Evolutionary conservation across 768 basidiomycete genomes (phyloP).

Genomic region (Russula sp.): DNA sequence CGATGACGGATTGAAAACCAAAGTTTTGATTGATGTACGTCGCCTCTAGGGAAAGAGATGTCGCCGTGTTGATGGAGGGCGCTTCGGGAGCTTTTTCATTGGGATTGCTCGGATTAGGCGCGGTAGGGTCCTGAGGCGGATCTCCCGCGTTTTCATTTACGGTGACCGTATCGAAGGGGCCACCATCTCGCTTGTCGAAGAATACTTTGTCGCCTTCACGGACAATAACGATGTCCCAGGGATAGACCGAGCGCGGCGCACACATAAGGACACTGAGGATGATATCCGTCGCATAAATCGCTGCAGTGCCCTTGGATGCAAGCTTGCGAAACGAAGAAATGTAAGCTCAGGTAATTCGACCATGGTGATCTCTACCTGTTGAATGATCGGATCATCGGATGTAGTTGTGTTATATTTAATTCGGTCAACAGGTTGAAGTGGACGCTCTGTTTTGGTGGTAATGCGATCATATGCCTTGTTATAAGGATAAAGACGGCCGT

Average conservation of each 20-base stretch:
- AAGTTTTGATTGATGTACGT: slow-evolving; percentile 99
- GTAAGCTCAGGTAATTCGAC: slow-evolving; percentile 22
- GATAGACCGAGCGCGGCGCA: slow-evolving; percentile 90
- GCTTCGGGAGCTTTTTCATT: slow-evolving; percentile 68
- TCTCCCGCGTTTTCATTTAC: slow-evolving; percentile 99
- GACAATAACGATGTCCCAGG: slow-evolving; percentile 97
- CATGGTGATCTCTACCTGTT: slow-evolving; percentile 53
- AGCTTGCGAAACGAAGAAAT: slow-evolving; percentile 46
- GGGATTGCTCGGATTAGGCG: slow-evolving; percentile 76
- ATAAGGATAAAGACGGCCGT: slow-evolving; percentile 89
- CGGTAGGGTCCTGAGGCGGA: slow-evolving; percentile 79
- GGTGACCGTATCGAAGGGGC: slow-evolving; percentile 94
- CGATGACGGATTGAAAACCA: slow-evolving; percentile 89
- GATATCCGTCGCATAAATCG: slow-evolving; percentile 90
- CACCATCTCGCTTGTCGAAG: slow-evolving; percentile 97
- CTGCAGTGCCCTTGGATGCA: slow-evolving; percentile 74
- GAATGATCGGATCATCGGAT: slow-evolving; percentile 96
- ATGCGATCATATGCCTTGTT: slow-evolving; percentile 95
- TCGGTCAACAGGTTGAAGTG: slow-evolving; percentile 88
- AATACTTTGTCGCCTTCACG: slow-evolving; percentile 91
- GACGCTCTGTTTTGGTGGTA: slow-evolving; percentile 87
- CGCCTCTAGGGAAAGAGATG: slow-evolving; percentile 91
- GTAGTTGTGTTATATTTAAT: slow-evolving; percentile 98
- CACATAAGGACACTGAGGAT: slow-evolving; percentile 97
- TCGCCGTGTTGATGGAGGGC: slow-evolving; percentile 91